phyloP scores from a whole-genome alignment of 2,329 filamentous ascomycete species.

The Penicillium sclerotigenum region DNA sequence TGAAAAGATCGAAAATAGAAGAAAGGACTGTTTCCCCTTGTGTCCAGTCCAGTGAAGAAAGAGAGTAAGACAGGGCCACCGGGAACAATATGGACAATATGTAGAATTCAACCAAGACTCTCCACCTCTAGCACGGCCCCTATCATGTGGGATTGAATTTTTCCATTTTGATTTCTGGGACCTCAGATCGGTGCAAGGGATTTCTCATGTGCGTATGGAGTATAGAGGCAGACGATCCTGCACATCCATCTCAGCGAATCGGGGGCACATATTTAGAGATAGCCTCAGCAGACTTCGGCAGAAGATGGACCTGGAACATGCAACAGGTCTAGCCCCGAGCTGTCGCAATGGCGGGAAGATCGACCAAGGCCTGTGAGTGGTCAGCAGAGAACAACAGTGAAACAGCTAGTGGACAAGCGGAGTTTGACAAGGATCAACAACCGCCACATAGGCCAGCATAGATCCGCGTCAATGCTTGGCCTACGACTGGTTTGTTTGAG shows the following conservation, averaged over 20 bases:
- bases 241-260: constrained; percentile 1
- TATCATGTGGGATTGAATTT: not conserved
- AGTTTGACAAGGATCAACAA: constrained; percentile 11
- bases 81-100: constrained; percentile 2
- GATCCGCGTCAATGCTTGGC: constrained; percentile 13
- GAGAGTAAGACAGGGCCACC: constrained; percentile 1
- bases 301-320: constrained; percentile 8
- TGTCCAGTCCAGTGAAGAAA: not conserved
- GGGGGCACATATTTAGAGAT: not conserved
- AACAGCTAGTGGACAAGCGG: constrained; percentile 10
- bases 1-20: constrained; percentile 6
- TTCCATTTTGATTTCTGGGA: not conserved
- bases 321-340: constrained; percentile 10
- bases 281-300: not conserved
- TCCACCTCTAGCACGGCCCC: constrained; percentile 4
- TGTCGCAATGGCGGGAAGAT: constrained; percentile 4
- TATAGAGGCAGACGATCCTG: not conserved
- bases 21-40: constrained; percentile 12
- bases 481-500: constrained; percentile 17
- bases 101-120: constrained; percentile 17
- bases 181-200: constrained; percentile 1
- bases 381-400: constrained; percentile 13
- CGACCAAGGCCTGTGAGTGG: constrained; percentile 12
- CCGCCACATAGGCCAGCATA: constrained; percentile 1
- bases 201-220: not conserved